These are phyloP conservation scores for Boletus pseudopeckii DNA, from an alignment of 768 basidiomycete species.

Conservation along the genomic window DNA sequence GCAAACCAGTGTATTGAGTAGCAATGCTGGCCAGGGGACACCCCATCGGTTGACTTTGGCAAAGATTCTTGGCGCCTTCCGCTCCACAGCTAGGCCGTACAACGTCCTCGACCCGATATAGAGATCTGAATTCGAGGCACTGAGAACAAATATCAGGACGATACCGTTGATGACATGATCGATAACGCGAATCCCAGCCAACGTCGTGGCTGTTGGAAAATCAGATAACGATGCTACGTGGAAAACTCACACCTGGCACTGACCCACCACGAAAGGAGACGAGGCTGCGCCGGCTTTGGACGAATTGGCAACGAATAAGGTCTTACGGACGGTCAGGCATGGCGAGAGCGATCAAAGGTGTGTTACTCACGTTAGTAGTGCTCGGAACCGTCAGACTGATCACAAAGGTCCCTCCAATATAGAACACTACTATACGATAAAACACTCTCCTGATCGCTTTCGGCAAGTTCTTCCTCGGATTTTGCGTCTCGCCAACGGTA, in stretches of 20 bases:
- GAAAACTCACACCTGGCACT: slow-evolving; percentile 21
- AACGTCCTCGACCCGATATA: slow-evolving; percentile 50
- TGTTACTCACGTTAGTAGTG: slow-evolving; percentile 31
- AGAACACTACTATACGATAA: slow-evolving; percentile 31
- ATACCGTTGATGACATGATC: slow-evolving; percentile 39
- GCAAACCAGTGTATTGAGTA: slow-evolving; percentile 55
- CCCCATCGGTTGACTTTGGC: slow-evolving; percentile 34
- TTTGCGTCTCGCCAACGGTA: slow-evolving; percentile 36
- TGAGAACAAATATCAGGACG: slow-evolving; percentile 46
- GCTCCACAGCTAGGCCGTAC: slow-evolving; percentile 45
- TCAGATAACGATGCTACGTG: slow-evolving; percentile 10
- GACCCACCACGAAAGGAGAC: slow-evolving; percentile 43
- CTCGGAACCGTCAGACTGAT: slow-evolving; percentile 41
- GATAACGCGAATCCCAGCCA: slow-evolving; percentile 46
- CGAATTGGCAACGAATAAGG: slow-evolving; percentile 26
- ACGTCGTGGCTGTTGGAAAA: slow-evolving; percentile 31
- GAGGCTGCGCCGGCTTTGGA: slow-evolving; percentile 30
- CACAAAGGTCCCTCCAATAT: slow-evolving; percentile 36
- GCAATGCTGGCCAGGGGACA: slow-evolving; percentile 37
- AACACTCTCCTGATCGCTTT: slow-evolving; percentile 42
- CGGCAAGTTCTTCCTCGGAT: slow-evolving; percentile 42
- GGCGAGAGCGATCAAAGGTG: slow-evolving; percentile 9
- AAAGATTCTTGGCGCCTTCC: slow-evolving; percentile 44
- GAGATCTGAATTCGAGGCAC: slow-evolving; percentile 55
- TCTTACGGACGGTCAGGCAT: slow-evolving; percentile 15